phyloP scores from a whole-genome alignment of 2,329 filamentous ascomycete species.

The Conoideocrella luteorostrata region DNA sequence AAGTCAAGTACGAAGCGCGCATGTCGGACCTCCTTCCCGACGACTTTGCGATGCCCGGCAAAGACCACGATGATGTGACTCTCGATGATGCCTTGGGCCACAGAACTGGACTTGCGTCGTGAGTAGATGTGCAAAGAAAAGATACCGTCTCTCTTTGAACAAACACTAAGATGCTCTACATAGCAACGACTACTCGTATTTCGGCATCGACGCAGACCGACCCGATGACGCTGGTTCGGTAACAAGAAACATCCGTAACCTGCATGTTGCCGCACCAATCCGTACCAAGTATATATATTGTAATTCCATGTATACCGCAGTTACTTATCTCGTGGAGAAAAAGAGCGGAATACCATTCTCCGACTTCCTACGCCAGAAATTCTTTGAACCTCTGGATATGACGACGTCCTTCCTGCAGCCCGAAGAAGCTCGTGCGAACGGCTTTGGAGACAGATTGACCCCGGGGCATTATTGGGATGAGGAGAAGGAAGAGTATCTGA shows the following conservation, averaged over 20 bases:
- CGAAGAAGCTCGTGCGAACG: conserved; percentile 6
- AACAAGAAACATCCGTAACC: conserved; percentile 16
- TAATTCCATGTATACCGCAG: conserved; percentile 19
- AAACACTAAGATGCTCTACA: not conserved
- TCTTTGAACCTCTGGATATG: conserved; percentile 21
- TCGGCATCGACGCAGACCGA: conserved; percentile 8
- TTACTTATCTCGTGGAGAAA: conserved; percentile 13
- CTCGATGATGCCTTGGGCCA: conserved; percentile 15
- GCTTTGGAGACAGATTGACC: conserved; percentile 9
- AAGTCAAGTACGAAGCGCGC: conserved; percentile 13
- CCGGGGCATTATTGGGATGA: conserved; percentile 9
- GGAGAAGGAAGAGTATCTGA: not conserved
- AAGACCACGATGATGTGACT: conserved; percentile 12
- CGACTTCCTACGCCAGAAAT: conserved; percentile 11
- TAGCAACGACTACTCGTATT: conserved; percentile 16
- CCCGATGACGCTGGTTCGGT: conserved; percentile 14
- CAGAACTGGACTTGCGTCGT: conserved; percentile 16
- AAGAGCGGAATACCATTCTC: conserved; percentile 10
- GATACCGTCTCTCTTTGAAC: no score
- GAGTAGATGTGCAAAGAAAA: no score
- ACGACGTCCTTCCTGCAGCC: conserved; percentile 16
- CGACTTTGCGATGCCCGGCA: conserved; percentile 15
- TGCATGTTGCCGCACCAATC: conserved; percentile 12
- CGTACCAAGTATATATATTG: conserved; percentile 16
- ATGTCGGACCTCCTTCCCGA: conserved; percentile 14